Evolutionary conservation across 2,329 filamentous ascomycete genomes (phyloP), one percentile per base, ranked within the genome.

Genomic region (Trichoderma citrinoviride): DNA sequence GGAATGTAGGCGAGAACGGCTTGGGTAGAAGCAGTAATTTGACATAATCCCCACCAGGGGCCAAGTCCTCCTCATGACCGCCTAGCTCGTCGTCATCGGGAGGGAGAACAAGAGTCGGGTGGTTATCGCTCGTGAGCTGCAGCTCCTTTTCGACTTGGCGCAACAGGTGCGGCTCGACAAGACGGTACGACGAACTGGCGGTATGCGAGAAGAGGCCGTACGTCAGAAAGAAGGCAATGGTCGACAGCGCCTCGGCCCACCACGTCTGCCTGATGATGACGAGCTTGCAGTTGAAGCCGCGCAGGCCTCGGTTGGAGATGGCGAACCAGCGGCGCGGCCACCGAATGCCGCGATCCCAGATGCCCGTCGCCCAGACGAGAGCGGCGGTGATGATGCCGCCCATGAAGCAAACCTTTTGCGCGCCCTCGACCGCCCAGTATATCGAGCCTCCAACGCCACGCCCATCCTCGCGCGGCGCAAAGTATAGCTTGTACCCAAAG

Each of bases 401-500:
- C 78, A 96, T 91, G 73, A 97, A 90, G 72, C 91, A 94, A 61
- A 99, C 87, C 76, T 95, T 96, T 79, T 98, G 92, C 7, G 86
- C 86, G 75, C 91, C 91, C 73, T 98, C 94, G 3, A 98, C 86
- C 29, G 96, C 89, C 94, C 94, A 98, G 82, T 99, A 99, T 61
- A 97, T 92, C 15, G 90, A 94, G 37, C 95, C 94, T 60, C 95
- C 95, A 6, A 97, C 87, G 43, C 94, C 94, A 70, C 86, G 88
- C 69, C 94, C 94, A 81, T 98, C 94, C 77, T 97, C 94, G 69
- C 94, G 88, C n/a, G 93, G 93, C n/a, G 92, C 90, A 69, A 98
- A 85, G 81, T 96, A 98, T 55, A 98, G 85, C 12, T 92, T 90
- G 77, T 97, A 97, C 69, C 88, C 88, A 78, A 97, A 98, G 72